Base-by-base conservation (phyloP, 192 early-diverging fungal species). In the Rhizoclosmatium globosum region DNA sequence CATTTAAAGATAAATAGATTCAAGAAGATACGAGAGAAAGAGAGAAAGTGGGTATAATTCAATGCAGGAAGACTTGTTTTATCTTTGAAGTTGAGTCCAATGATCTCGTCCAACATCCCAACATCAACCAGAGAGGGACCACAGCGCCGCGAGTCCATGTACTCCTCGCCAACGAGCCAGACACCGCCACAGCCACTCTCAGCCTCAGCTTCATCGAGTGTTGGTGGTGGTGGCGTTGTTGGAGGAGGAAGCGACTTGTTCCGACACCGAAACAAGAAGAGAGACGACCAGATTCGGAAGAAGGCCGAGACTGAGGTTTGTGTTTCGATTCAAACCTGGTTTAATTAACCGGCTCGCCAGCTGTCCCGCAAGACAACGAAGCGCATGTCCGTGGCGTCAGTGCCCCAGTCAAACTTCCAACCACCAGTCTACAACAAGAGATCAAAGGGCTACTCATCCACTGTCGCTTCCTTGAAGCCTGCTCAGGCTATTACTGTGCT, bases 401-500 rank as follows among this genome's bases (percentile, higher is more conserved):
- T 74, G 1, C 46, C 67, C 9, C 45, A 19, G 45, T 9, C 57
- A 0, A 53, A 43, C 19, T 2, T 74, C 2, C 3, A 17, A 58
- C n/a, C 42, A 2, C 59, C 44, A 9, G 11, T 21, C 23, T 21
- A 21, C 43, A 45, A 38, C 58, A 50, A 45, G n/a, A 21, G 60
- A 1, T 42, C 73, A 23, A 74, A 74, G 43, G 57, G 59, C 6
- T 60, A 64, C 60, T n/a, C 88, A 9, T 95, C 95, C 47, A 99
- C 97, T 2, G 97, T 99, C n/a, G 93, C 95, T 3, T 93, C 96
- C 9, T 87, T 99, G 46, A 88, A 92, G 50, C 96, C 96, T 19
- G 90, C 92, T 0, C 91, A 94, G 44, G 95, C 97, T 17, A 88
- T 99, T 77, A 98, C 95, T 4, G 82, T 89, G 45, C 77, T 85